Evolutionary conservation across 176 grass and related monocot species (phyloP).

Genomic region (Oryza coarctata): DNA sequence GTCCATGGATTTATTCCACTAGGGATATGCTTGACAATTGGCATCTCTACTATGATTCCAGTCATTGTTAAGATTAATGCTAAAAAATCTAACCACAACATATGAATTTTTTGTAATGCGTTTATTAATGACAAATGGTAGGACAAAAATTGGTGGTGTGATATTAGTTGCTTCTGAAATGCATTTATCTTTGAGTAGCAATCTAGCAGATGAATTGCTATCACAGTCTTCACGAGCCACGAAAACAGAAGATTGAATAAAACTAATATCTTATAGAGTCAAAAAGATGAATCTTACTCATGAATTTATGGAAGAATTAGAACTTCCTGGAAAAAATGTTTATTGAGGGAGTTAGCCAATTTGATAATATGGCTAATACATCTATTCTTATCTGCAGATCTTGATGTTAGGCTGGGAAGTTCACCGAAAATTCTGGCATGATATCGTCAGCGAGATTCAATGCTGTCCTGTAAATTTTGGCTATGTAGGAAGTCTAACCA

Average conservation of each 20-base stretch:
- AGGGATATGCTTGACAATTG: not conserved
- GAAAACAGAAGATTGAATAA: not conserved
- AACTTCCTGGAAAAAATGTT: not conserved
- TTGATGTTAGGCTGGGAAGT: conserved; percentile 39
- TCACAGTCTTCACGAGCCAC: not conserved
- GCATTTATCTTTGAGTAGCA: conserved; percentile 18
- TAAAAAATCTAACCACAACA: not conserved
- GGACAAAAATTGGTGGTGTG: not conserved
- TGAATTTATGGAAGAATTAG: not conserved
- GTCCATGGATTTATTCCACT: not conserved
- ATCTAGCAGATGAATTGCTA: conserved; percentile 5
- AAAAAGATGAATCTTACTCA: conserved; percentile 2
- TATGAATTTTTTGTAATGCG: not conserved
- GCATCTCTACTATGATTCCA: not conserved
- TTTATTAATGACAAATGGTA: not conserved
- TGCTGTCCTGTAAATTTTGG: conserved; percentile 56
- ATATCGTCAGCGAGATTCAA: conserved; percentile 24
- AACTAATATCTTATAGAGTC: not conserved
- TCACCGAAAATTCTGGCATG: conserved; percentile 34
- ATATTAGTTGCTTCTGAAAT: conserved; percentile 15
- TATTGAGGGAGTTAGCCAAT: not conserved
- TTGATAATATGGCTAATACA: not conserved
- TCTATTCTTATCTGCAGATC: conserved; percentile 36
- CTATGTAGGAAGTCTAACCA: conserved; percentile 48
- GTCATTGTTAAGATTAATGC: not conserved